Percentiles rank a stretch among this genome's conserved stretches.
Conservation (phyloP, 169 alveolate genomes). For the Amoebophrya sp. region DNA sequence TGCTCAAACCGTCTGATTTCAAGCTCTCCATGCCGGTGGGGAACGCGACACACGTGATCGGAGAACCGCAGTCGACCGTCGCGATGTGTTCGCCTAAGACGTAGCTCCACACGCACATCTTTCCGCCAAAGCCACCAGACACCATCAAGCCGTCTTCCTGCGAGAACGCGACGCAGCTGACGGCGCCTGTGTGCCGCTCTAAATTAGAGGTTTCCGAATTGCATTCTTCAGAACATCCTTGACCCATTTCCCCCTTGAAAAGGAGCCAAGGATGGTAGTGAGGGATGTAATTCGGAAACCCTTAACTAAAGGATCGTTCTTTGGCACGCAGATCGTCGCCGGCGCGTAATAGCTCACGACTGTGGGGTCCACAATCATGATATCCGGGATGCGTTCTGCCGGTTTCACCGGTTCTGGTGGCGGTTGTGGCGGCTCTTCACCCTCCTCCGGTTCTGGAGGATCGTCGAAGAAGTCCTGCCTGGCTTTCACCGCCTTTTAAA, state of each 20-base stretch:
- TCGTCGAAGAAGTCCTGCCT: background rate
- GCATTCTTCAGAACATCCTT: too few species aligned
- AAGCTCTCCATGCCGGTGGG: background rate
- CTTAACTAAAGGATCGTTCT: background rate
- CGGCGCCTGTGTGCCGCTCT: background rate
- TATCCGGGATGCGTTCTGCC: background rate
- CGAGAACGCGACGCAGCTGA: background rate
- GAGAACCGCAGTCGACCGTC: background rate
- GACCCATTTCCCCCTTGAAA: too few species aligned
- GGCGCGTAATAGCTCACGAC: slow-evolving; percentile 11
- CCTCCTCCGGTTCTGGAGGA: slow-evolving; percentile 18
- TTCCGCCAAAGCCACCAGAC: background rate
- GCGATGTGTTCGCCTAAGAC: background rate
- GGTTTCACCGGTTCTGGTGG: slow-evolving; percentile 4
- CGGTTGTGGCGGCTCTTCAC: slow-evolving; percentile 17
- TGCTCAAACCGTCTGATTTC: background rate
- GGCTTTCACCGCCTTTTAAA: background rate
- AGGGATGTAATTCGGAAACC: too few species aligned
- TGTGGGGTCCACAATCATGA: background rate
- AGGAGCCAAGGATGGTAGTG: too few species aligned
- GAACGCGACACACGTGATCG: background rate
- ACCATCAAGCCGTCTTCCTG: background rate
- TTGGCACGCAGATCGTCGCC: slow-evolving; percentile 22
- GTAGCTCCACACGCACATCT: background rate
- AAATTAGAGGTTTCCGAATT: too few species aligned